Conservation (phyloP, 805 yeast species). For the Ogataea kodamae region DNA sequence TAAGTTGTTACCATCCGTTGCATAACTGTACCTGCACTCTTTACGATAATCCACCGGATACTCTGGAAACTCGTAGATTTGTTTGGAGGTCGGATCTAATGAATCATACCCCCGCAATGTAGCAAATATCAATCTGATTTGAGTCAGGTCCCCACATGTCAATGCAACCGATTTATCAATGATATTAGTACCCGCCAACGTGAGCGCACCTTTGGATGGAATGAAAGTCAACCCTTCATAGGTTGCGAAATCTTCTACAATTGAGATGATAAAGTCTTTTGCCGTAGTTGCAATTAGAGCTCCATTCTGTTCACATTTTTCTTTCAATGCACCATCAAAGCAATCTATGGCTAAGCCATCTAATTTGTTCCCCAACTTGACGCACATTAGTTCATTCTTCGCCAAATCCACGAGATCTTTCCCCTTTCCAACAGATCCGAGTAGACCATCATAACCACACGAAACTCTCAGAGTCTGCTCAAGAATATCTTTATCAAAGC, state of each 20-base stretch:
- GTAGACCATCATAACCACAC: slow-evolving; percentile 19
- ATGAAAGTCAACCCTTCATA: too few relatives aligned
- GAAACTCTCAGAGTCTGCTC: slow-evolving; percentile 13
- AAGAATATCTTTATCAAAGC: slow-evolving; percentile 15
- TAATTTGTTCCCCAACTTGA: not conserved
- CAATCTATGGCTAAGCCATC: not conserved
- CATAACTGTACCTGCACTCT: slow-evolving; percentile 8
- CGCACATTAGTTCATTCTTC: not conserved
- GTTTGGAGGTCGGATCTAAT: slow-evolving; percentile 12
- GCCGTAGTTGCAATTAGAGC: slow-evolving; percentile 1
- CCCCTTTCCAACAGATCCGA: slow-evolving; percentile 14
- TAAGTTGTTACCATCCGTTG: not conserved
- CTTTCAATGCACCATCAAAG: not conserved
- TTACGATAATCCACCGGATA: slow-evolving; percentile 16
- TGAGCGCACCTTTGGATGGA: slow-evolving; percentile 11
- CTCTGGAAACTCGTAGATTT: slow-evolving; percentile 8
- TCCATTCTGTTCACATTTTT: not conserved
- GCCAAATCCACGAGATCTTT: slow-evolving; percentile 7
- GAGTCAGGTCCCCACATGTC: not conserved
- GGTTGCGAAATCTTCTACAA: too few relatives aligned
- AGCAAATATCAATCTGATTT: slow-evolving; percentile 4
- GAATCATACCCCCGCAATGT: slow-evolving; percentile 9
- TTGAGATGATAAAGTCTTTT: not conserved
- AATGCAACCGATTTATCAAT: too few relatives aligned
- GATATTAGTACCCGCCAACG: slow-evolving; percentile 6